These are phyloP conservation scores for Nadsonia starkeyi-henricii DNA, from an alignment of 1,139 yeast genomes.

Conservation along the genomic window DNA sequence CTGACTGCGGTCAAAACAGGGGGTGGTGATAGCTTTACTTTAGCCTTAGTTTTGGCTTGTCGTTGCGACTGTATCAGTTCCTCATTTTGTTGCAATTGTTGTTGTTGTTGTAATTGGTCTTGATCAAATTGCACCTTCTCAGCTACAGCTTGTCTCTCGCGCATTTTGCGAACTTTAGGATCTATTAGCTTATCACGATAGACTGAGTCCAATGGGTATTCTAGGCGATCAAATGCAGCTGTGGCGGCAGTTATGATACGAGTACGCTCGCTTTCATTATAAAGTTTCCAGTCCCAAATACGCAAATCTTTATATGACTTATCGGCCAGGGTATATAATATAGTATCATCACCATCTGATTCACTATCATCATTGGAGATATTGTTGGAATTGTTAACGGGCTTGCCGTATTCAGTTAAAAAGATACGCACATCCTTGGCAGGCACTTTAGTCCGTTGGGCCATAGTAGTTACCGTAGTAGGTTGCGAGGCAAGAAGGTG, in stretches of 20 bases:
- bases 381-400: slow-evolving; percentile 4
- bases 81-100: slow-evolving; percentile 1
- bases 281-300: slow-evolving; percentile 26
- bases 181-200: slow-evolving; percentile 21
- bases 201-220: slow-evolving; percentile 18
- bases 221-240: slow-evolving; percentile 21
- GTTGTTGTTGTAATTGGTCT: slow-evolving; percentile 2
- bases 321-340: slow-evolving; percentile 17
- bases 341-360: slow-evolving; percentile 1
- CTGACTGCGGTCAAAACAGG: background rate
- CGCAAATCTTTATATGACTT: slow-evolving; percentile 21
- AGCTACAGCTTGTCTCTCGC: slow-evolving; percentile 8
- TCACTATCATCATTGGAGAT: slow-evolving; percentile 3
- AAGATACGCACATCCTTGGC: slow-evolving; percentile 18
- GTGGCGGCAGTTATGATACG: slow-evolving; percentile 19
- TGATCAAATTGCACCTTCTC: slow-evolving; percentile 1
- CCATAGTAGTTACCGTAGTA: slow-evolving; percentile 15
- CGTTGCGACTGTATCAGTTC: too few relatives aligned
- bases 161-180: slow-evolving; percentile 15
- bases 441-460: slow-evolving; percentile 20
- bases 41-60: background rate
- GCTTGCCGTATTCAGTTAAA: slow-evolving; percentile 18
- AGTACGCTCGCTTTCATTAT: slow-evolving; percentile 20
- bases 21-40: background rate
- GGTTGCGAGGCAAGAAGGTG: slow-evolving; percentile 25